Evolutionary conservation across 2,329 filamentous ascomycete genomes (phyloP).

Genomic region (Sporothrix pseudoabietina): DNA sequence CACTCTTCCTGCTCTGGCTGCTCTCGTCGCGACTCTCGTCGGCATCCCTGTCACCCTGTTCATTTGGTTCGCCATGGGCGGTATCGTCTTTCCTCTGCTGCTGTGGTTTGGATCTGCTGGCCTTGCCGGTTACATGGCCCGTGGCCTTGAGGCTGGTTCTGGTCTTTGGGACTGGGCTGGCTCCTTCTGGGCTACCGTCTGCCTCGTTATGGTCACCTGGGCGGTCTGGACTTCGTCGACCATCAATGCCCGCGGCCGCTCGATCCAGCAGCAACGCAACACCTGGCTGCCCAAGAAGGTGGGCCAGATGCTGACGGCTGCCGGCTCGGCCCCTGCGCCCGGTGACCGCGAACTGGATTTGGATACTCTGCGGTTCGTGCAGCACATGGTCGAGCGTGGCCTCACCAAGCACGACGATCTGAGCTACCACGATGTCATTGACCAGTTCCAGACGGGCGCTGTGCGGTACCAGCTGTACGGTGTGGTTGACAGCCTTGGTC

Average conservation of each 20-base stretch:
- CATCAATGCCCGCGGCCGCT: neutral
- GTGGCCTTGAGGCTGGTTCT: neutral
- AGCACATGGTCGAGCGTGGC: neutral
- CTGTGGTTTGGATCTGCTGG: neutral
- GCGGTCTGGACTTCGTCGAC: neutral
- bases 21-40: neutral
- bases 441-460: slow-evolving; percentile 16
- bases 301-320: neutral
- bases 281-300: neutral
- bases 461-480: slow-evolving; percentile 19
- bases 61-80: neutral
- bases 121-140: neutral
- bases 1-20: neutral
- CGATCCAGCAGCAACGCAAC: slow-evolving; percentile 1
- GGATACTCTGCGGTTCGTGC: neutral
- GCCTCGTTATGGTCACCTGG: neutral
- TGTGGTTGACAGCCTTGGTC: neutral
- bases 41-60: neutral
- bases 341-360: neutral
- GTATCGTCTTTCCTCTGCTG: neutral
- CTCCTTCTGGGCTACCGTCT: neutral
- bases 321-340: neutral
- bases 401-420: neutral
- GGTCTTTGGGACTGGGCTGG: neutral
- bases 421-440: neutral